A percentile compares a stretch with the other conserved stretches of the same genome.
These are phyloP conservation scores for Filosporella fistucella DNA, from an alignment of 495 filamentous ascomycete genomes.

Conservation along the genomic window DNA sequence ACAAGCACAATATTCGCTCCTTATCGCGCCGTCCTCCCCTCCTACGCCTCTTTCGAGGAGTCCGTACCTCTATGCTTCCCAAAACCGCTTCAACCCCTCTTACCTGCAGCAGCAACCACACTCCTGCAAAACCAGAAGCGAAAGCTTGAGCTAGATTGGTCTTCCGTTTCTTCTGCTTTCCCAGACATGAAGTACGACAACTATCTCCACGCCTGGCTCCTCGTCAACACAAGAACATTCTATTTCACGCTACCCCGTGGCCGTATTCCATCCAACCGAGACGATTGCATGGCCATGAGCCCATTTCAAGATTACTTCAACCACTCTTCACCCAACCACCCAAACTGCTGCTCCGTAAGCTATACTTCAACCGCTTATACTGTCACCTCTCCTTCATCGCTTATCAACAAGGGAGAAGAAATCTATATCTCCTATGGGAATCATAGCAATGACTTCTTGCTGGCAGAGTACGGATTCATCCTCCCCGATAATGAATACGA, in stretches of 20 bases:
- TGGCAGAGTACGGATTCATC: slow-evolving; percentile 66
- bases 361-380: slow-evolving; percentile 13
- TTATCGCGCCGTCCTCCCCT: slow-evolving; percentile 72
- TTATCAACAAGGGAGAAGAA: slow-evolving; percentile 49
- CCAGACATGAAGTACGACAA: slow-evolving; percentile 43
- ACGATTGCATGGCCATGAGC: slow-evolving; percentile 57
- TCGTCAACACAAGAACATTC: slow-evolving; percentile 67
- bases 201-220: slow-evolving; percentile 64
- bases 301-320: slow-evolving; percentile 74
- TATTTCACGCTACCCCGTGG: slow-evolving; percentile 34
- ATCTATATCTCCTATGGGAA: slow-evolving; percentile 62
- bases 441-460: slow-evolving; percentile 65
- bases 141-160: slow-evolving; percentile 62
- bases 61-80: slow-evolving; percentile 71
- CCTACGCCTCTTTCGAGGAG: slow-evolving; percentile 48
- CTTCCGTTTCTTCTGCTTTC: slow-evolving; percentile 44
- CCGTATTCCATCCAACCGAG: slow-evolving; percentile 23
- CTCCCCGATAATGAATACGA: slow-evolving; percentile 51
- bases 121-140: slow-evolving; percentile 57
- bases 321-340: slow-evolving; percentile 31
- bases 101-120: slow-evolving; percentile 37
- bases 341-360: slow-evolving; percentile 23
- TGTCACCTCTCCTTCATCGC: slow-evolving; percentile 5
- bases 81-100: slow-evolving; percentile 34
- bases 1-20: slow-evolving; percentile 26